Evolutionary conservation across 805 yeast species (phyloP).

Genomic region (Metschnikowia matae): DNA sequence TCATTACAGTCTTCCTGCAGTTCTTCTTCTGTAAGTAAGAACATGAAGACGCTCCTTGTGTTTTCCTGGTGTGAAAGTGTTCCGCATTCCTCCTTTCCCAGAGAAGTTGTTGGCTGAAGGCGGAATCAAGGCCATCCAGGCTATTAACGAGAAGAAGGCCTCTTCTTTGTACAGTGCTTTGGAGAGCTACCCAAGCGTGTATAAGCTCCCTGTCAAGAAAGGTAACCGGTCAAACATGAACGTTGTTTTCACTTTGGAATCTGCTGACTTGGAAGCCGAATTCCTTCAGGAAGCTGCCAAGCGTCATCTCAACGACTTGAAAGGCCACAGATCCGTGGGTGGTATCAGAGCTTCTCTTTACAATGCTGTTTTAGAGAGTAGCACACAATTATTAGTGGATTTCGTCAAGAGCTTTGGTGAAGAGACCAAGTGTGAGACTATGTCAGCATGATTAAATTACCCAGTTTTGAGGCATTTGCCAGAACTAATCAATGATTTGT

Average conservation of each 20-base stretch:
- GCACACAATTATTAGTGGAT: constrained; percentile 53
- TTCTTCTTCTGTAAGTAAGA: too few species aligned
- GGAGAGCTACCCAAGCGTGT: constrained; percentile 63
- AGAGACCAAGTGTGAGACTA: constrained; percentile 8
- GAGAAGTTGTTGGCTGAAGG: constrained; percentile 60
- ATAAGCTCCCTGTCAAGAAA: constrained; percentile 60
- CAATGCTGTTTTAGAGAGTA: constrained; percentile 71
- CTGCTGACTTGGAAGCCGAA: constrained; percentile 58
- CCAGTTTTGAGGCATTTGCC: background rate
- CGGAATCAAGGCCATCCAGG: constrained; percentile 63
- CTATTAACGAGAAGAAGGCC: constrained; percentile 60
- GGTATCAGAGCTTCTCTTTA: constrained; percentile 93
- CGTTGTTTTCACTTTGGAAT: constrained; percentile 77
- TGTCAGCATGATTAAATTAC: background rate
- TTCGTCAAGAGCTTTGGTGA: constrained; percentile 61
- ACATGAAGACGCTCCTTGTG: too few species aligned
- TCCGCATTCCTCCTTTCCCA: too few species aligned
- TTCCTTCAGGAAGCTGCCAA: constrained; percentile 68
- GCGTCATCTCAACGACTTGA: constrained; percentile 65
- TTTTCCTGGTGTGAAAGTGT: too few species aligned
- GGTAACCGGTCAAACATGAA: constrained; percentile 81
- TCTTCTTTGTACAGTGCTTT: constrained; percentile 57
- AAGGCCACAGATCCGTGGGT: constrained; percentile 96
- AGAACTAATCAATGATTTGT: background rate
- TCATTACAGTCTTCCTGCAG: too few species aligned